A percentile compares a stretch with the other conserved stretches of the same genome.
phyloP scores from a whole-genome alignment of 306 rosid species.

The Carpinus fangiana region DNA sequence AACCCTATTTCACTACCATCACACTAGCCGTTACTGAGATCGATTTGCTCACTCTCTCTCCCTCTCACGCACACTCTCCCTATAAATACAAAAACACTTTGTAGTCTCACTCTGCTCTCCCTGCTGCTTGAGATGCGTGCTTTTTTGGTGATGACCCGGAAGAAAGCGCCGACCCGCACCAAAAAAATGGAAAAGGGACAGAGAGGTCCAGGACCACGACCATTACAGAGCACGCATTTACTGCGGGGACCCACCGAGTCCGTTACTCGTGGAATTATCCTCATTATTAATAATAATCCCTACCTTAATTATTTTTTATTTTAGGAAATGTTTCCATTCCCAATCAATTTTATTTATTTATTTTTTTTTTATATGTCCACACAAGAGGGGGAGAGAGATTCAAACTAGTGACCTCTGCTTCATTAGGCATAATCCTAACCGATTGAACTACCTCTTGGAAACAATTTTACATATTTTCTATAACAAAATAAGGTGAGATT shows the following conservation, averaged over 20 bases:
- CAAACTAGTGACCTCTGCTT: no score
- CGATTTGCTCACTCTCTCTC: conserved; percentile 14
- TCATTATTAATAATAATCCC: no score
- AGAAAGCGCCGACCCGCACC: neutral
- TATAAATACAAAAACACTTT: neutral
- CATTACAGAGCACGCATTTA: neutral
- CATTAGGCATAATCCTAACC: no score
- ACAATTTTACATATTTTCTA: no score
- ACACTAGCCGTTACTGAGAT: conserved; percentile 53
- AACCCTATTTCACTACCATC: conserved; percentile 2
- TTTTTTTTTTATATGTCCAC: no score
- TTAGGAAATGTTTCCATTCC: no score
- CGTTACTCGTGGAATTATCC: no score
- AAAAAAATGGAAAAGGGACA: neutral
- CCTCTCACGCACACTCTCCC: neutral
- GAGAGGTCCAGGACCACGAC: neutral
- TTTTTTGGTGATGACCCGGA: conserved; percentile 4
- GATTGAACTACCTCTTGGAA: no score
- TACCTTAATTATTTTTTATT: no score
- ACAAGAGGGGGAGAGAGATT: no score
- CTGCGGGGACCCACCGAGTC: neutral
- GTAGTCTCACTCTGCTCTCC: conserved; percentile 7
- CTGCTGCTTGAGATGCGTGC: conserved; percentile 44
- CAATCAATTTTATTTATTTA: no score
- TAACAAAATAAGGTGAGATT: no score